Percentiles rank a stretch among this genome's conserved stretches.
Conservation (phyloP, 305 asterid species). For the Fraxinus sp. region DNA sequence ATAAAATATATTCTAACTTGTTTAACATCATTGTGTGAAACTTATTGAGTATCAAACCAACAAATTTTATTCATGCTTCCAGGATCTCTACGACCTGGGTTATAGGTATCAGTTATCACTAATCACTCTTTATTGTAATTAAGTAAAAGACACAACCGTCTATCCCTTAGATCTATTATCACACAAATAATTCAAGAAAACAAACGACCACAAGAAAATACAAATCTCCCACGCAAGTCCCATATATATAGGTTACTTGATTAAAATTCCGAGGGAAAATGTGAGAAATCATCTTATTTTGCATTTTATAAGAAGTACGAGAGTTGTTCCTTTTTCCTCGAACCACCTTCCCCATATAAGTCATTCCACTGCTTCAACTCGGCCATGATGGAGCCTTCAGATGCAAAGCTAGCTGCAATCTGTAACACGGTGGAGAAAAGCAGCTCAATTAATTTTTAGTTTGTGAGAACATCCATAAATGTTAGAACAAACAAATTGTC, state of each 20-base stretch:
- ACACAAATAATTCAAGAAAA: neutral
- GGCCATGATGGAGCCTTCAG: conserved; percentile 67
- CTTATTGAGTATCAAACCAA: too few relatives aligned
- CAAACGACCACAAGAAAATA: neutral
- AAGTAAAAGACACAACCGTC: neutral
- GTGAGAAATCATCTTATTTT: neutral
- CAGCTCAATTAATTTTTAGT: neutral
- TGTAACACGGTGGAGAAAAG: conserved; percentile 18
- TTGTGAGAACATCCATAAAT: neutral
- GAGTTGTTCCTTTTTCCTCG: conserved; percentile 72
- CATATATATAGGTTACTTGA: neutral
- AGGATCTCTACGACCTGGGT: neutral
- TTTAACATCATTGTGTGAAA: too few relatives aligned
- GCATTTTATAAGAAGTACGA: conserved; percentile 61
- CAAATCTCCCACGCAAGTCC: neutral
- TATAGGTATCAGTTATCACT: neutral
- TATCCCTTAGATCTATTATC: neutral
- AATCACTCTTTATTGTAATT: neutral
- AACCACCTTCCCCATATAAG: conserved; percentile 78
- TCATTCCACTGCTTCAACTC: conserved; percentile 85
- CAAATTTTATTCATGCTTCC: neutral
- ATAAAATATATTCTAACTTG: too few relatives aligned
- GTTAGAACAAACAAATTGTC: neutral
- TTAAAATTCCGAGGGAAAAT: neutral
- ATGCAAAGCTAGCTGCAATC: conserved; percentile 87